Evolutionary conservation across 352 stramenopile genomes (phyloP).

Genomic region (Blastocystis sp.): DNA sequence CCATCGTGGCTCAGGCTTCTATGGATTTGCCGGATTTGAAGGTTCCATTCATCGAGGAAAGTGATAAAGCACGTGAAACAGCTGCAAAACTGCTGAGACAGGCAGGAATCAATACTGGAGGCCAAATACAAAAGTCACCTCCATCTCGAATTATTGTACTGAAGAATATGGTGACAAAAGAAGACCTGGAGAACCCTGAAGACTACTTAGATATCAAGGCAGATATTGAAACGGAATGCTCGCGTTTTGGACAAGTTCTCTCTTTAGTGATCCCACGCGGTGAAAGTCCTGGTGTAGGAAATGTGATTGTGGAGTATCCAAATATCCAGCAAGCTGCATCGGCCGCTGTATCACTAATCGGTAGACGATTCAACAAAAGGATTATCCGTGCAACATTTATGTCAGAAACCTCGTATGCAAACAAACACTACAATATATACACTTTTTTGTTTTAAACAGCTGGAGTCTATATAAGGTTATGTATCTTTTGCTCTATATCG

Average conservation of each 20-base stretch:
- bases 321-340: slow-evolving; percentile 52
- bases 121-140: slow-evolving; percentile 52
- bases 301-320: slow-evolving; percentile 59
- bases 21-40: slow-evolving; percentile 48
- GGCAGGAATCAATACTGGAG: slow-evolving; percentile 44
- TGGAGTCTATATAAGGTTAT: background rate
- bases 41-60: background rate
- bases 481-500: background rate
- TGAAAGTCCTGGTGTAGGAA: slow-evolving; percentile 38
- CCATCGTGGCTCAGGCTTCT: background rate
- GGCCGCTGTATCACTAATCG: slow-evolving; percentile 48
- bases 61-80: background rate
- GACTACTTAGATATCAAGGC: slow-evolving; percentile 62
- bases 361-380: slow-evolving; percentile 56
- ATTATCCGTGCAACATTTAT: slow-evolving; percentile 48
- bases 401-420: slow-evolving; percentile 56
- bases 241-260: slow-evolving; percentile 51
- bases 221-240: slow-evolving; percentile 60
- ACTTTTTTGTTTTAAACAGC: background rate
- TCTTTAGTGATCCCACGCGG: slow-evolving; percentile 49
- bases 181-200: slow-evolving; percentile 58
- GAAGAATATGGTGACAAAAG: slow-evolving; percentile 59
- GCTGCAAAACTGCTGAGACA: slow-evolving; percentile 51
- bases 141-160: slow-evolving; percentile 33
- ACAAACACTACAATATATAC: slow-evolving; percentile 60